A percentile compares a stretch with the other conserved stretches of the same genome.
These are phyloP conservation scores for Agaricus subrufescens DNA, from an alignment of 768 basidiomycete species.

Conservation along the genomic window DNA sequence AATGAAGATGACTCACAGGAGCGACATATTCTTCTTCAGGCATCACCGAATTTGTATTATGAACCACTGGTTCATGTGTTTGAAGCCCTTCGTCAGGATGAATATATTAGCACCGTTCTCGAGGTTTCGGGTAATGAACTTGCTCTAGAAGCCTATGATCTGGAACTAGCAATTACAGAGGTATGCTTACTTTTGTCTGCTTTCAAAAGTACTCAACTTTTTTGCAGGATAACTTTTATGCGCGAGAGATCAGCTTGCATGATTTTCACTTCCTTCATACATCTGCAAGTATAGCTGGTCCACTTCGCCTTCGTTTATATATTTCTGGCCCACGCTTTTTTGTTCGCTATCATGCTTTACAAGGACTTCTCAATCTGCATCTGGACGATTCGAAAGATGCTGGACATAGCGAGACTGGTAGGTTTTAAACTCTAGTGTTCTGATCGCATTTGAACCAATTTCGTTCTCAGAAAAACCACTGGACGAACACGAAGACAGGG, in stretches of 20 bases:
- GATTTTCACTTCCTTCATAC: slow-evolving; percentile 71
- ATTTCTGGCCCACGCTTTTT: slow-evolving; percentile 55
- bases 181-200: slow-evolving; percentile 27
- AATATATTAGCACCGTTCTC: slow-evolving; percentile 39
- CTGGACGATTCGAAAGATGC: slow-evolving; percentile 4
- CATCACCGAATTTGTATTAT: slow-evolving; percentile 70
- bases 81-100: slow-evolving; percentile 65
- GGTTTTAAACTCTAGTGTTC: not conserved
- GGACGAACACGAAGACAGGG: slow-evolving; percentile 15
- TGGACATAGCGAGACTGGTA: slow-evolving; percentile 9
- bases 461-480: not conserved
- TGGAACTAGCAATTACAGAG: slow-evolving; percentile 63
- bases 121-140: slow-evolving; percentile 58
- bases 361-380: slow-evolving; percentile 45
- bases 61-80: slow-evolving; percentile 69
- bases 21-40: slow-evolving; percentile 48
- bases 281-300: slow-evolving; percentile 55
- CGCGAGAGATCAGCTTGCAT: slow-evolving; percentile 66
- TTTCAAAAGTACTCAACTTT: not conserved
- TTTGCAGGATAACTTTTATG: slow-evolving; percentile 61
- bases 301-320: slow-evolving; percentile 55
- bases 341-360: slow-evolving; percentile 57
- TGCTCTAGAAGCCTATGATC: slow-evolving; percentile 64
- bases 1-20: slow-evolving; percentile 11
- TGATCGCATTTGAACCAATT: not conserved